phyloP scores from a whole-genome alignment of 176 grass and related monocot species.

The Eragrostis nindensis region DNA sequence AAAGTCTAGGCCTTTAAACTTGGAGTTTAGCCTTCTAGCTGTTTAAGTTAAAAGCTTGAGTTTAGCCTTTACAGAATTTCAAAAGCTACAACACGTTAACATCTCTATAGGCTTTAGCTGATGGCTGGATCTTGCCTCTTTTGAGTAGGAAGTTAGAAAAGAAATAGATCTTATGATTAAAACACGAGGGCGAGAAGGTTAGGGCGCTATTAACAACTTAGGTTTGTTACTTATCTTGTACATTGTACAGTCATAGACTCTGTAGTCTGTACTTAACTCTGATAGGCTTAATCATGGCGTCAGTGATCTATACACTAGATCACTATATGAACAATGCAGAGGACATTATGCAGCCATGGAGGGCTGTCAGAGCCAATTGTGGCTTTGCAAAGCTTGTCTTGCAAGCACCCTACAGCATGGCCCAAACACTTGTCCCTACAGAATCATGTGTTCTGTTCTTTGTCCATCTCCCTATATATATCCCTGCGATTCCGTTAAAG shows the following conservation, averaged over 20 bases:
- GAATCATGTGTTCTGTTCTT: slow-evolving; percentile 65
- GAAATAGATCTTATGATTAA: slow-evolving; percentile 69
- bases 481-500: slow-evolving; percentile 41
- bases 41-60: slow-evolving; percentile 44
- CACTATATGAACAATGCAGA: slow-evolving; percentile 51
- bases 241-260: slow-evolving; percentile 33
- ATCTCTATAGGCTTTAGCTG: slow-evolving; percentile 43
- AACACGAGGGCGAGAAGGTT: slow-evolving; percentile 37
- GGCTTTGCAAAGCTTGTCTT: slow-evolving; percentile 80
- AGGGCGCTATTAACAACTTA: slow-evolving; percentile 35
- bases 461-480: slow-evolving; percentile 66
- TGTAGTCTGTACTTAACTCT: slow-evolving; percentile 45
- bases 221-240: slow-evolving; percentile 40
- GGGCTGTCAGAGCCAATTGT: slow-evolving; percentile 66
- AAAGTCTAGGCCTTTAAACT: slow-evolving; percentile 42
- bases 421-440: slow-evolving; percentile 36
- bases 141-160: slow-evolving; percentile 41
- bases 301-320: slow-evolving; percentile 52
- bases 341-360: slow-evolving; percentile 83
- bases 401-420: slow-evolving; percentile 70
- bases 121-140: slow-evolving; percentile 45
- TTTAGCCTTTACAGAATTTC: slow-evolving; percentile 54
- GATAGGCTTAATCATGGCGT: slow-evolving; percentile 47
- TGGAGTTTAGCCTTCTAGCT: slow-evolving; percentile 71
- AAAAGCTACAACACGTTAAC: slow-evolving; percentile 53